Percentiles rank a stretch among this genome's conserved stretches.
phyloP scores from a whole-genome alignment of 1,139 yeast genomes.

The Pichia inconspicua region DNA sequence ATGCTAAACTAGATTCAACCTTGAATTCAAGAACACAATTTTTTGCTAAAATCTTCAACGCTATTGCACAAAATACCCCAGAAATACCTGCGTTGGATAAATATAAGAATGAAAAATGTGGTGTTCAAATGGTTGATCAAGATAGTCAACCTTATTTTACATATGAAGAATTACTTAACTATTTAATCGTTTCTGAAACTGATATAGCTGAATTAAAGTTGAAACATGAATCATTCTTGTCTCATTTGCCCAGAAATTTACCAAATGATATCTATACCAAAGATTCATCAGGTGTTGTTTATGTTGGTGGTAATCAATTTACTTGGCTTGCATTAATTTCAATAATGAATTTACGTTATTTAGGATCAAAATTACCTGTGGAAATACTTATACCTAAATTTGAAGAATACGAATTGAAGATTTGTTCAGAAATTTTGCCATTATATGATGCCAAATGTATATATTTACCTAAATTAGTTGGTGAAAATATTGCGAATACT shows the following conservation, averaged over 20 bases:
- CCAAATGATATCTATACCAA: constrained; percentile 25
- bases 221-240: constrained; percentile 24
- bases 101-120: constrained; percentile 22
- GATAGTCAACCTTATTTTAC: constrained; percentile 22
- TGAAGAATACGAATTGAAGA: constrained; percentile 61
- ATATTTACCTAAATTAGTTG: constrained; percentile 49
- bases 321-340: constrained; percentile 66
- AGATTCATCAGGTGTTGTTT: constrained; percentile 65
- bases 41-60: constrained; percentile 21
- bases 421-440: constrained; percentile 61
- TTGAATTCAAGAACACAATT: constrained; percentile 1
- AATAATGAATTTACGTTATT: constrained; percentile 53
- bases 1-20: constrained; percentile 3
- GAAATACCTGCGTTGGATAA: constrained; percentile 20
- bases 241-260: constrained; percentile 17
- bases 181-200: constrained; percentile 22
- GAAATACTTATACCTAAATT: constrained; percentile 68
- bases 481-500: constrained; percentile 34
- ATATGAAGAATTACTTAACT: constrained; percentile 24
- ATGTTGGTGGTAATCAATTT: constrained; percentile 75
- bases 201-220: constrained; percentile 23
- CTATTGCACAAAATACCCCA: constrained; percentile 26
- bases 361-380: constrained; percentile 62
- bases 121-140: constrained; percentile 20
- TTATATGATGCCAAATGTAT: constrained; percentile 64